phyloP scores from a whole-genome alignment of 2,329 filamentous ascomycete species.

The Colletotrichum tanaceti region DNA sequence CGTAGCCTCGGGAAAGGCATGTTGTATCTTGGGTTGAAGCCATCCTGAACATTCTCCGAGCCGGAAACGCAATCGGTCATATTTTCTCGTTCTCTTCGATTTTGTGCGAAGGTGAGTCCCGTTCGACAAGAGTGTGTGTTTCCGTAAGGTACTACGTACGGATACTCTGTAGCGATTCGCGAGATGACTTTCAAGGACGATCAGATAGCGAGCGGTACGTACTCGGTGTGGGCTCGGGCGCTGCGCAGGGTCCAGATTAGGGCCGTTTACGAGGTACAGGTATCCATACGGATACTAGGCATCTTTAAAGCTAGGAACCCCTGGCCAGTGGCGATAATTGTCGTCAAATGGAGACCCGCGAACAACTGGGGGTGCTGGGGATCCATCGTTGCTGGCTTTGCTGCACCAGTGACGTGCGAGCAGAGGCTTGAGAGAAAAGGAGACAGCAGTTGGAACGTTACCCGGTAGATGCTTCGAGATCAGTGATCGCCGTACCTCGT shows the following conservation, averaged over 20 bases:
- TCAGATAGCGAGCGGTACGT: constrained; percentile 1
- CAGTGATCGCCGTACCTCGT: constrained; percentile 3
- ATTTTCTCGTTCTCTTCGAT: background rate
- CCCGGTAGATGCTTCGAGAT: background rate
- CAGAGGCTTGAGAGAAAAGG: background rate
- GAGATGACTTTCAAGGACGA: constrained; percentile 28
- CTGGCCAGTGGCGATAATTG: constrained; percentile 13
- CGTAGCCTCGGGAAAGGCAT: background rate
- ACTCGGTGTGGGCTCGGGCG: constrained; percentile 11
- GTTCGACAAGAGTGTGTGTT: background rate
- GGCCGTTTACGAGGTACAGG: constrained; percentile 38
- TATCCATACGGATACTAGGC: no score
- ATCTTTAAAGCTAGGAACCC: constrained; percentile 23
- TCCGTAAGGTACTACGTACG: no score
- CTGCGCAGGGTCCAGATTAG: constrained; percentile 36
- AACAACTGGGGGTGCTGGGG: constrained; percentile 20
- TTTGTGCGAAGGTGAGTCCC: background rate
- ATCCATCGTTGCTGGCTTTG: constrained; percentile 5
- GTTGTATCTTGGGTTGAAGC: background rate
- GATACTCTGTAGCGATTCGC: no score
- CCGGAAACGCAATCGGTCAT: constrained; percentile 4
- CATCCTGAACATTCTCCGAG: background rate
- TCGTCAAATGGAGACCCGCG: constrained; percentile 25
- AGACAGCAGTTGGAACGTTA: background rate
- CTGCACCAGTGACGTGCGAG: background rate